phyloP scores from a whole-genome alignment of 2,329 filamentous ascomycete genomes.

The Colletotrichum sojae region DNA sequence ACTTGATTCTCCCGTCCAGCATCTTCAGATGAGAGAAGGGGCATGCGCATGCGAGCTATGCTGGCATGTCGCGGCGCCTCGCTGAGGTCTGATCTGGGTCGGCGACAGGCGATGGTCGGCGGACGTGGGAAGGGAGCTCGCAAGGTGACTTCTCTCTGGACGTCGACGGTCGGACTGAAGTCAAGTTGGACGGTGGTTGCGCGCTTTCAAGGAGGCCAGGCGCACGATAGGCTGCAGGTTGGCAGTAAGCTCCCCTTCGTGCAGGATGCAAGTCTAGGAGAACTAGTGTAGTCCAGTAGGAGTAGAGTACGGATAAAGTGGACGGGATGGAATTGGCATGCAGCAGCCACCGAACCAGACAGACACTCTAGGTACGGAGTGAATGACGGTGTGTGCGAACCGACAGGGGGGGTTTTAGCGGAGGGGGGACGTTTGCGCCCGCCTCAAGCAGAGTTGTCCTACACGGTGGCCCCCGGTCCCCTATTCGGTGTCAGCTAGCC shows the following conservation, averaged over 20 bases:
- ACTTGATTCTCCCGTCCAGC: conserved; percentile 51
- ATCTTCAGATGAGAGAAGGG: conserved; percentile 36
- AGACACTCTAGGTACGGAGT: not conserved
- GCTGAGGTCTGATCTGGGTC: conserved; percentile 3
- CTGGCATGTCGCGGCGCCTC: conserved; percentile 36
- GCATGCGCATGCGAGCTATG: conserved; percentile 33
- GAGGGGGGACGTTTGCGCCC: conserved; percentile 5
- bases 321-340: conserved; percentile 32
- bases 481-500: too few species aligned
- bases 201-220: not conserved
- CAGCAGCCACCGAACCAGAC: conserved; percentile 22
- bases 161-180: not conserved
- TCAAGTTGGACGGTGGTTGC: conserved; percentile 3
- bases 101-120: conserved; percentile 8
- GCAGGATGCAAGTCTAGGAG: conserved; percentile 22
- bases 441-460: not conserved
- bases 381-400: conserved; percentile 40
- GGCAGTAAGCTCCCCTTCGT: conserved; percentile 12
- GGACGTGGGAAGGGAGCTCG: conserved; percentile 30
- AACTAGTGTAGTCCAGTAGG: not conserved
- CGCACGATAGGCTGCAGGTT: conserved; percentile 26
- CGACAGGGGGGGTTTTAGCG: conserved; percentile 31
- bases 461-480: not conserved
- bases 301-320: conserved; percentile 6
- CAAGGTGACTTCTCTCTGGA: conserved; percentile 2